A percentile compares a stretch with the other conserved stretches of the same genome.
phyloP scores from a whole-genome alignment of 495 filamentous ascomycete species.

The Collariella sp. region DNA sequence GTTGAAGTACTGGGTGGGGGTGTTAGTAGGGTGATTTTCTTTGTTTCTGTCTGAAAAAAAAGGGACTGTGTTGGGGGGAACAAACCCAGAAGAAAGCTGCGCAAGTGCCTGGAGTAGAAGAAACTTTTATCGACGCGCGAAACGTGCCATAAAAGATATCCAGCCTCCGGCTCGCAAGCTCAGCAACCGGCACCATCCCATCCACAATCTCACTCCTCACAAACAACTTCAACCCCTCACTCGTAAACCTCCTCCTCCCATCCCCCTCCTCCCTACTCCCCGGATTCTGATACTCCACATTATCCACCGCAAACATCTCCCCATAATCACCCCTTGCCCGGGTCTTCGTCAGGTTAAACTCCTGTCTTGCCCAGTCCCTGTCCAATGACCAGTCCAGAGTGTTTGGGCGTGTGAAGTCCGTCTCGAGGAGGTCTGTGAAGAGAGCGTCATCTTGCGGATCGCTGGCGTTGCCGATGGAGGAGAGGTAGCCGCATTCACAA shows the following conservation, averaged over 20 bases:
- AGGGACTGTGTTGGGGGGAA: background rate
- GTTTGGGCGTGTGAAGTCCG: slow-evolving; percentile 51
- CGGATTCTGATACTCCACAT: slow-evolving; percentile 45
- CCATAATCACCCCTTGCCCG: slow-evolving; percentile 55
- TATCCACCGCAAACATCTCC: slow-evolving; percentile 46
- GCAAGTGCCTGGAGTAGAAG: slow-evolving; percentile 54
- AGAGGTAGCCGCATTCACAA: slow-evolving; percentile 65
- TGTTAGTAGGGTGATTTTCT: background rate
- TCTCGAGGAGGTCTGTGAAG: slow-evolving; percentile 62
- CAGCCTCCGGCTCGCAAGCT: slow-evolving; percentile 48
- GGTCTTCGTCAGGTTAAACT: slow-evolving; percentile 49
- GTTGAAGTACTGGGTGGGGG: slow-evolving; percentile 51
- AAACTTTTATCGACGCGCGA: slow-evolving; percentile 55
- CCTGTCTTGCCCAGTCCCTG: slow-evolving; percentile 55
- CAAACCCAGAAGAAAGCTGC: slow-evolving; percentile 70
- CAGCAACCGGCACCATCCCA: slow-evolving; percentile 49
- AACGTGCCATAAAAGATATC: slow-evolving; percentile 61
- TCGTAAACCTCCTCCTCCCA: slow-evolving; percentile 10
- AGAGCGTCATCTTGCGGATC: slow-evolving; percentile 28
- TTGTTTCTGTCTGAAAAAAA: background rate
- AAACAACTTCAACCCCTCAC: slow-evolving; percentile 47
- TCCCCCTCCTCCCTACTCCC: slow-evolving; percentile 30
- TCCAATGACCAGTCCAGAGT: slow-evolving; percentile 34
- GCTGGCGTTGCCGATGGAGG: slow-evolving; percentile 30
- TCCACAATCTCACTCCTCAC: slow-evolving; percentile 43